Evolutionary conservation across 495 filamentous ascomycete genomes (phyloP), one percentile per base, ranked within the genome.

Genomic region (Talaromyces ruber): DNA sequence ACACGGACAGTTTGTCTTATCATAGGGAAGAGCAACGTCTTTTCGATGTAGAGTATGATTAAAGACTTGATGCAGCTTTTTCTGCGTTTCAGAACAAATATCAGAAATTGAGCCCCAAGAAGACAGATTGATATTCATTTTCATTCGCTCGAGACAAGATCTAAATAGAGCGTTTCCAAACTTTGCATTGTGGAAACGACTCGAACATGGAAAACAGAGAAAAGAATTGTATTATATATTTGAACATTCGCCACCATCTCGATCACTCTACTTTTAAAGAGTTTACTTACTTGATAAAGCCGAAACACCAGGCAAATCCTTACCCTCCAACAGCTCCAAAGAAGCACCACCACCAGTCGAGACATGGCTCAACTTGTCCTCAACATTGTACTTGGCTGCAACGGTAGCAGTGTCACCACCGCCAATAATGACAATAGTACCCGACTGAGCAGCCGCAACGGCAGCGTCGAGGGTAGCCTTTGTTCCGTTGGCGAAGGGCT

Each of bases 361-460:
- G 61, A 99, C 95, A 79, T 99, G 94, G 78, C 91, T 96, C 73
- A 98, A 82, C 84, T 97, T 96, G 75, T 90, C 86, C 84, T 99
- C 94, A 45, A 87, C 92, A 32, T 88, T 87, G 71, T 96, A 98
- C 82, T 99, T 97, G 71, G 93, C 93, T 58, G 95, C 94, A 28
- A 97, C 95, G 39, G 94, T 99, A 47, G 94, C 94, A 51, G 94
- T 99, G 76, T 99, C 94, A 73, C 94, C 94, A 70, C 94, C 94
- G 62, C 94, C 94, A 70, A 99, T 96, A 78, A 99, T 98, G 67
- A 97, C 95, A 65, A 91, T 96, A 78, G 91, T 88, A 68, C 91
- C 93, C 29, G 75, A 83, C 74, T 91, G 75, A 30, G 87, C 87
- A 57, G 91, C 95, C 9, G 77, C 77, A 25, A 97, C 92, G 26